Evolutionary conservation across 805 yeast genomes (phyloP), one percentile per base, ranked within the genome.

Genomic region (Blastobotrys attinorum): DNA sequence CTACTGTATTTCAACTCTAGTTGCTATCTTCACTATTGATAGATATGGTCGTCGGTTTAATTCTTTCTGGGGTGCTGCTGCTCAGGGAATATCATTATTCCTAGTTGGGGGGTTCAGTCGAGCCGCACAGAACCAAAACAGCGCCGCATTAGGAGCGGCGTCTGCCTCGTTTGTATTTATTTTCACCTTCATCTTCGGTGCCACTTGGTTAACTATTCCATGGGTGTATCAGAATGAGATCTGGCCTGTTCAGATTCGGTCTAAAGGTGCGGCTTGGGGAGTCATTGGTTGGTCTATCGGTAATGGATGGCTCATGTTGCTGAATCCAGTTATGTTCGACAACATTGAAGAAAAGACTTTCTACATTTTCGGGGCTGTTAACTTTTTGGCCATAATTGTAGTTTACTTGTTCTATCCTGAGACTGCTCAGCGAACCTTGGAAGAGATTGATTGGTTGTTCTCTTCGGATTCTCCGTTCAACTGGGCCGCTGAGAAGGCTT

Each of bases 361-460:
- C 48, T 61, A 61, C 47, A 56, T 61, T 31, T 61, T 61, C 46
- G 64, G 62, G 37, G 62, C 47, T 22, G 55, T 52, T 50, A 61
- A 61, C 48, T 50, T 58, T 36, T 32, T 40, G 31, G 43, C 54
- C 8, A 34, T 53, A 18, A 45, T 48, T 34, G 45, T 47, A 45
- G 45, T 48, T 15, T 78, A 64, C 66, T 69, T 79, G 60, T 72
- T 73, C 58, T 80, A 77, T 57, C 83, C 83, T 8, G 85, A 79
- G 58, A 75, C 82, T 27, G 67, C 69, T 47, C 70, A 69, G 44
- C 69, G 77, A 59, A 73, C 82, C 0, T 72, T 70, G 53, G 81
- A 77, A 41, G 83, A 79, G 53, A 65, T 79, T 56, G 82, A 77
- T 59, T 63, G 61, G 44, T 60, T 78, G 62, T 79, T 39, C 37